Evolutionary conservation across 176 grass and related monocot species (phyloP).

Genomic region (Oryza australiensis): DNA sequence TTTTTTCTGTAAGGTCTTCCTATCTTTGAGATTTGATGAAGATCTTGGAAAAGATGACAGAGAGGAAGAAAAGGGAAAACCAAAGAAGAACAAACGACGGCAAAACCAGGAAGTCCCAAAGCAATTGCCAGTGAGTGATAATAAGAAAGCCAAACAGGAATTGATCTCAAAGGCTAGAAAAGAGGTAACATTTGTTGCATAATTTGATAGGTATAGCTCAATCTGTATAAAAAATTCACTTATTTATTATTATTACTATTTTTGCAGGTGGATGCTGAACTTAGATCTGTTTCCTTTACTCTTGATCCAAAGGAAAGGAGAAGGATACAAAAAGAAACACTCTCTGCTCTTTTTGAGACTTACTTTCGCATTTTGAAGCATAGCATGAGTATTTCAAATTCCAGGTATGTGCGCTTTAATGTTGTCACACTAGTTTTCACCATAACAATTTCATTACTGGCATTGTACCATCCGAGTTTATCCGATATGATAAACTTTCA

Average conservation of each 20-base stretch:
- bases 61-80: slow-evolving; percentile 54
- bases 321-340: slow-evolving; percentile 79
- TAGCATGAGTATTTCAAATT: slow-evolving; percentile 53
- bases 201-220: background rate
- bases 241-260: background rate
- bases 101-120: slow-evolving; percentile 63
- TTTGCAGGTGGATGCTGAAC: slow-evolving; percentile 79
- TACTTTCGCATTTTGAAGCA: slow-evolving; percentile 88
- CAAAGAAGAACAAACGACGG: slow-evolving; percentile 64
- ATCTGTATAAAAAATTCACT: slow-evolving; percentile 15
- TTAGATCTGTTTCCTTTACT: slow-evolving; percentile 86
- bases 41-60: slow-evolving; percentile 66
- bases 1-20: slow-evolving; percentile 61
- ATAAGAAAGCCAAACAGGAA: slow-evolving; percentile 73
- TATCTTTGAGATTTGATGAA: slow-evolving; percentile 93
- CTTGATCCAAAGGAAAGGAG: slow-evolving; percentile 63
- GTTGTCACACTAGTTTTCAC: slow-evolving; percentile 2
- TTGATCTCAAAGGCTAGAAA: slow-evolving; percentile 72
- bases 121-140: slow-evolving; percentile 54
- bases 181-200: slow-evolving; percentile 60
- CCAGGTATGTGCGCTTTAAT: slow-evolving; percentile 49
- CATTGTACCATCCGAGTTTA: slow-evolving; percentile 8
- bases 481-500: slow-evolving; percentile 21
- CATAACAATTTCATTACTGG: background rate
- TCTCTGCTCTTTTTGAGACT: slow-evolving; percentile 83